Conservation (phyloP, 2,329 filamentous ascomycete genomes). For the Ophiostoma australiae region DNA sequence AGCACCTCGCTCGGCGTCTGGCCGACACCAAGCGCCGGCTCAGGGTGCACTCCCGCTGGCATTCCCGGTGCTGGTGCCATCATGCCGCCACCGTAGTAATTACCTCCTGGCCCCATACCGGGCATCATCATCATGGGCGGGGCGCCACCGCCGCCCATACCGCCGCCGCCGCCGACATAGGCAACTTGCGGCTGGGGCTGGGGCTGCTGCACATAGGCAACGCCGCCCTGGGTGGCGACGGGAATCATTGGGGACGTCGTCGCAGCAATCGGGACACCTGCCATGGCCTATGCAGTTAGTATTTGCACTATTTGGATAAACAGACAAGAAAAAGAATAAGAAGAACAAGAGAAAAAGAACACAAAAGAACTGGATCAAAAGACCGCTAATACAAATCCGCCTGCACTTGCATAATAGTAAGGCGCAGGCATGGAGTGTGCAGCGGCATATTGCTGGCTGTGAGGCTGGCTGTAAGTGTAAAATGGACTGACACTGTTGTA, state of each 20-base stretch:
- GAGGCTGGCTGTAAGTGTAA: background rate
- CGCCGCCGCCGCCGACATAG: conserved; percentile 23
- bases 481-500: conserved; percentile 25
- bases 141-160: conserved; percentile 22
- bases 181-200: conserved; percentile 16
- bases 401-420: conserved; percentile 22
- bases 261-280: conserved; percentile 22
- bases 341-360: background rate
- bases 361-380: background rate
- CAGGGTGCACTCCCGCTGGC: conserved; percentile 31
- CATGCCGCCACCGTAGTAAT: conserved; percentile 23
- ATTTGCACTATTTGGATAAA: background rate
- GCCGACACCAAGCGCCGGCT: conserved; percentile 48
- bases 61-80: conserved; percentile 12
- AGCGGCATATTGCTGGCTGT: background rate
- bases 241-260: conserved; percentile 27
- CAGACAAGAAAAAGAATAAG: background rate
- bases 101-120: conserved; percentile 35
- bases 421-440: background rate
- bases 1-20: conserved; percentile 47
- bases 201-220: conserved; percentile 23
- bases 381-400: background rate
- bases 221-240: conserved; percentile 15
- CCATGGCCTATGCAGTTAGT: background rate
- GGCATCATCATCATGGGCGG: conserved; percentile 33